These are phyloP conservation scores for Alternaria dauci DNA, from an alignment of 2,329 filamentous ascomycete species.

Conservation along the genomic window DNA sequence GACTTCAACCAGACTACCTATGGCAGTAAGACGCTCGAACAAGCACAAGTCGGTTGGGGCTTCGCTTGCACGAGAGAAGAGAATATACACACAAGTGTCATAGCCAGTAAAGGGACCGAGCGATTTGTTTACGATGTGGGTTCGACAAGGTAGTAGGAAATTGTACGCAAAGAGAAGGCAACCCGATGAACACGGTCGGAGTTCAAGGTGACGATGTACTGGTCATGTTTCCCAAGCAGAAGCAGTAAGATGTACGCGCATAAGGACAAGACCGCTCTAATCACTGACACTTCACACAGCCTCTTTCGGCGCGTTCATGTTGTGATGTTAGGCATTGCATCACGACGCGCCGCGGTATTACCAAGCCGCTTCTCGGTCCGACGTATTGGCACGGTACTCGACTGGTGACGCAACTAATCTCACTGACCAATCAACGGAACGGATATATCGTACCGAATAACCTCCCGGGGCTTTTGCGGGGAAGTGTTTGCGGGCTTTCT, in stretches of 20 bases:
- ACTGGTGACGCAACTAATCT: not conserved
- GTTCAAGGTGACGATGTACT: slow-evolving; percentile 45
- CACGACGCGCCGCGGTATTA: not conserved
- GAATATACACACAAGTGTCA: slow-evolving; percentile 52
- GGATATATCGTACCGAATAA: not conserved
- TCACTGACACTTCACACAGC: not conserved
- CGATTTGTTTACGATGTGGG: slow-evolving; percentile 52
- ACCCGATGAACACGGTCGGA: slow-evolving; percentile 34
- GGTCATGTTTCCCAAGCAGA: slow-evolving; percentile 38
- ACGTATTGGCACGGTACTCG: slow-evolving; percentile 6
- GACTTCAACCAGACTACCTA: slow-evolving; percentile 51
- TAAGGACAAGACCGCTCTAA: not conserved
- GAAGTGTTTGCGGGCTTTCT: slow-evolving; percentile 5
- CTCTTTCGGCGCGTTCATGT: not conserved
- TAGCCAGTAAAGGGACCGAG: slow-evolving; percentile 52
- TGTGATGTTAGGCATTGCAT: not conserved
- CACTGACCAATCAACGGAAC: not conserved
- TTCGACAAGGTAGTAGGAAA: slow-evolving; percentile 47
- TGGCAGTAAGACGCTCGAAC: slow-evolving; percentile 51
- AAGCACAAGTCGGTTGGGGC: slow-evolving; percentile 54
- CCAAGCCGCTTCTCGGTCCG: slow-evolving; percentile 5
- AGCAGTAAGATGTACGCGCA: not conserved
- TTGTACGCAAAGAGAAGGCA: slow-evolving; percentile 44
- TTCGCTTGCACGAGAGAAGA: slow-evolving; percentile 50
- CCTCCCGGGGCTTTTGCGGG: slow-evolving; percentile 10